Evolutionary conservation across 805 yeast species (phyloP).

Genomic region (Barnettozyma vustinii): DNA sequence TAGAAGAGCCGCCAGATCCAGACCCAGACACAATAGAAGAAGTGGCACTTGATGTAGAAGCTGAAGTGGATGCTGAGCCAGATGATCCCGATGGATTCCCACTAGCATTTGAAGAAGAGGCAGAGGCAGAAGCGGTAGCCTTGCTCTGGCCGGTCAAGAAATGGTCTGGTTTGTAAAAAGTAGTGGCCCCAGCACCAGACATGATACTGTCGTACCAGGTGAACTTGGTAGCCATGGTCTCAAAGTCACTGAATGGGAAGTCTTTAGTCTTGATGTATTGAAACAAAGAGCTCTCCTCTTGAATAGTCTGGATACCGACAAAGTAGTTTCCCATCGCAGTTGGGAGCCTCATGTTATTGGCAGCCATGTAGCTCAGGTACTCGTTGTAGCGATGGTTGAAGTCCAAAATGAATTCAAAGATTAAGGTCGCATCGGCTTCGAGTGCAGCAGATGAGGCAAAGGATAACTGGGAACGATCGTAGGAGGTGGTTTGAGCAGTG

Average conservation of each 20-base stretch:
- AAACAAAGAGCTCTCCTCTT: slow-evolving; percentile 23
- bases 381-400: slow-evolving; percentile 14
- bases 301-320: slow-evolving; percentile 24
- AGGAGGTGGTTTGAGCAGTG: slow-evolving; percentile 10
- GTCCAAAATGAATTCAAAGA: slow-evolving; percentile 20
- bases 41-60: not conserved
- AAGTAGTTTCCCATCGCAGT: slow-evolving; percentile 30
- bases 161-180: slow-evolving; percentile 20
- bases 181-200: slow-evolving; percentile 14
- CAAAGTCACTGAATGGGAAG: slow-evolving; percentile 34
- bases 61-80: not conserved
- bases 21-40: slow-evolving; percentile 1
- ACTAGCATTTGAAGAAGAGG: slow-evolving; percentile 1
- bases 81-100: not conserved
- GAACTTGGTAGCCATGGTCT: slow-evolving; percentile 29
- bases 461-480: slow-evolving; percentile 6
- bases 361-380: slow-evolving; percentile 20
- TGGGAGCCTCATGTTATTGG: slow-evolving; percentile 28
- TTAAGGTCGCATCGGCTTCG: slow-evolving; percentile 15
- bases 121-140: not conserved
- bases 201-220: slow-evolving; percentile 19
- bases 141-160: slow-evolving; percentile 12
- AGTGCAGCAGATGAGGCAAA: slow-evolving; percentile 22
- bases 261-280: slow-evolving; percentile 22
- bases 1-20: slow-evolving; percentile 4